Conservation (phyloP, 1,139 yeast genomes). For the Saccharomyces hybrid region DNA sequence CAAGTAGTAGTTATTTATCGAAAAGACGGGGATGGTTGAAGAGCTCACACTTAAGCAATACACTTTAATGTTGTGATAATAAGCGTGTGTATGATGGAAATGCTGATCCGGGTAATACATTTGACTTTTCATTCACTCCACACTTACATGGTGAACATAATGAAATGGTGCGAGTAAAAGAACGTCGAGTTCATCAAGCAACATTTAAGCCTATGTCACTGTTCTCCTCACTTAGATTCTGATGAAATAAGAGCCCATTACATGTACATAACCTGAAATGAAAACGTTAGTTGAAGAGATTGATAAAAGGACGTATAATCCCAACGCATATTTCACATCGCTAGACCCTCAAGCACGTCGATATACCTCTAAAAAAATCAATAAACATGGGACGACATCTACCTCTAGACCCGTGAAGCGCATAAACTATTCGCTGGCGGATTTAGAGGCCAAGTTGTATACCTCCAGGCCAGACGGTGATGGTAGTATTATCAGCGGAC, state of each 20-base stretch:
- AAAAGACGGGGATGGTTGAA: not conserved
- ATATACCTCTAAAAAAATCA: slow-evolving; percentile 9
- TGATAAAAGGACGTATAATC: slow-evolving; percentile 28
- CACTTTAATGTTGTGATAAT: no score
- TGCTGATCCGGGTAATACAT: no score
- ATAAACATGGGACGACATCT: slow-evolving; percentile 11
- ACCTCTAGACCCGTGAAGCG: slow-evolving; percentile 25
- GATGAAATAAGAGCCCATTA: not conserved
- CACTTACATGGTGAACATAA: no score
- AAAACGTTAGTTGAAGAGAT: slow-evolving; percentile 28
- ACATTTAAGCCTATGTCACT: not conserved
- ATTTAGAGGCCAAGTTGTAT: slow-evolving; percentile 29
- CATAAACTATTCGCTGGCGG: slow-evolving; percentile 31
- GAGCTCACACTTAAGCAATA: no score
- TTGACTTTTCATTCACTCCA: no score
- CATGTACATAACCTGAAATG: not conserved
- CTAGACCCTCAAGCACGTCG: slow-evolving; percentile 20
- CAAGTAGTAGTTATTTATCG: not conserved
- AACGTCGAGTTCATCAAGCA: not conserved
- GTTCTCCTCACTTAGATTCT: not conserved
- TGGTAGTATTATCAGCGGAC: slow-evolving; percentile 5
- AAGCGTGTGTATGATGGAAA: no score
- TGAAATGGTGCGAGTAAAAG: no score
- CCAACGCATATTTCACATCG: slow-evolving; percentile 30
- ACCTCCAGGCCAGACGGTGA: slow-evolving; percentile 11